Percentiles rank a stretch among this genome's conserved stretches.
These are phyloP conservation scores for Plantago major DNA, from an alignment of 257 asterid genomes.

Conservation along the genomic window DNA sequence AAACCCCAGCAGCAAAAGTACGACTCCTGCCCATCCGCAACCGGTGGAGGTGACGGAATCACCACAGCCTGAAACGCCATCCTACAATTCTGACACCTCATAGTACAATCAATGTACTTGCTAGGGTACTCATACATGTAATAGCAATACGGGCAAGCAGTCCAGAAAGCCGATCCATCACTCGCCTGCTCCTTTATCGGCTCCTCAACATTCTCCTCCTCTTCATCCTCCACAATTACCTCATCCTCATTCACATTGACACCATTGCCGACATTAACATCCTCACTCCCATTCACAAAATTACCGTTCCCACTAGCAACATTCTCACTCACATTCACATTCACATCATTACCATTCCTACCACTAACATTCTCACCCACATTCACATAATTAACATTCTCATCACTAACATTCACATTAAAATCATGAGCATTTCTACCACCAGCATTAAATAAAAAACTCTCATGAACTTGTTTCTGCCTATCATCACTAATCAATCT, in stretches of 20 bases:
- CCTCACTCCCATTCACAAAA: background rate
- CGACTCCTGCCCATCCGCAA: constrained; percentile 58
- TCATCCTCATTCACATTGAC: constrained; percentile 12
- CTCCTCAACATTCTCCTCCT: constrained; percentile 31
- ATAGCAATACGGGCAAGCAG: constrained; percentile 87
- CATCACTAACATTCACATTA: constrained; percentile 9
- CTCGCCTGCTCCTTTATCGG: constrained; percentile 21
- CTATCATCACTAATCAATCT: background rate
- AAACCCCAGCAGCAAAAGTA: constrained; percentile 90
- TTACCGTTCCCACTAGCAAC: background rate
- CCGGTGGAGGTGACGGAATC: constrained; percentile 70
- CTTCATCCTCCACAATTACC: constrained; percentile 29
- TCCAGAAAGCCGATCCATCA: constrained; percentile 48
- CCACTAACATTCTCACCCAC: background rate
- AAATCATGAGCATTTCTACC: background rate
- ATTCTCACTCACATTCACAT: constrained; percentile 13
- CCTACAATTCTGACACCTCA: constrained; percentile 76
- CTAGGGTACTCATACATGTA: constrained; percentile 76
- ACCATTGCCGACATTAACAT: background rate
- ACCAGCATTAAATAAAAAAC: constrained; percentile 4
- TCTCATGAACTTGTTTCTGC: constrained; percentile 21
- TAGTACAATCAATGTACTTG: constrained; percentile 56
- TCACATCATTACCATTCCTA: background rate
- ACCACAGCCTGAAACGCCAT: constrained; percentile 75
- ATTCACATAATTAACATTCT: constrained; percentile 1